Percentiles rank a stretch among this genome's conserved stretches.
phyloP scores from a whole-genome alignment of 495 filamentous ascomycete genomes.

The Aspergillus cristatus region DNA sequence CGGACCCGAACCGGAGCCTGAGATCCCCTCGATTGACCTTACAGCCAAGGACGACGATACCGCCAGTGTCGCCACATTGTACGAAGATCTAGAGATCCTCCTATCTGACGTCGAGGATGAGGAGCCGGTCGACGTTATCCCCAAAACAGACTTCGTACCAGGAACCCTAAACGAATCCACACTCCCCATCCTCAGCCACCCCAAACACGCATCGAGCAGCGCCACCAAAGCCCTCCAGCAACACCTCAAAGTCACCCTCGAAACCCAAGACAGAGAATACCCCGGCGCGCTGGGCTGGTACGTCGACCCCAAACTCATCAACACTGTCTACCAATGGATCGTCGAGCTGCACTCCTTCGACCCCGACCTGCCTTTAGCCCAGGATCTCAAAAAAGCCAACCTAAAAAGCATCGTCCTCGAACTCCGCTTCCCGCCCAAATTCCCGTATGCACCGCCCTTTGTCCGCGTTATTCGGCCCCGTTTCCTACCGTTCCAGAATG shows the following conservation, averaged over 20 bases:
- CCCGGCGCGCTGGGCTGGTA: slow-evolving; percentile 79
- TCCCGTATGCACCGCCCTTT: slow-evolving; percentile 75
- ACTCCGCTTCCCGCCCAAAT: slow-evolving; percentile 65
- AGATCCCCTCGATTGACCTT: slow-evolving; percentile 6
- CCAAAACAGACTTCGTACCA: slow-evolving; percentile 56
- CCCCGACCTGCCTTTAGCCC: slow-evolving; percentile 52
- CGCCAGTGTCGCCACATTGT: slow-evolving; percentile 16
- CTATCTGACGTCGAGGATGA: slow-evolving; percentile 9
- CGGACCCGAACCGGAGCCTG: slow-evolving; percentile 3
- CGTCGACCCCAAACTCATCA: slow-evolving; percentile 49
- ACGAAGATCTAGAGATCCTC: slow-evolving; percentile 17
- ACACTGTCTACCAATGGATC: slow-evolving; percentile 88
- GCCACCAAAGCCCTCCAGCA: slow-evolving; percentile 55
- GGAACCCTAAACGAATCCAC: slow-evolving; percentile 46
- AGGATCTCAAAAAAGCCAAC: slow-evolving; percentile 57
- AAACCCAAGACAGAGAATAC: slow-evolving; percentile 53
- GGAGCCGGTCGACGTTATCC: not conserved
- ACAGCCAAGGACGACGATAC: slow-evolving; percentile 20
- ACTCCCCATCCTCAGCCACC: slow-evolving; percentile 50
- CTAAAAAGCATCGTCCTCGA: slow-evolving; percentile 68
- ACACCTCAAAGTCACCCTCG: slow-evolving; percentile 52
- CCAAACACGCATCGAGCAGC: slow-evolving; percentile 55
- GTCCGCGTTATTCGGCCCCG: slow-evolving; percentile 75
- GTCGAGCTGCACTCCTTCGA: slow-evolving; percentile 85
- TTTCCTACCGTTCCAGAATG: slow-evolving; percentile 58